Percentiles rank a stretch among this genome's conserved stretches.
Conservation (phyloP, 192 early-diverging fungal genomes). For the Coemansia sp. region DNA sequence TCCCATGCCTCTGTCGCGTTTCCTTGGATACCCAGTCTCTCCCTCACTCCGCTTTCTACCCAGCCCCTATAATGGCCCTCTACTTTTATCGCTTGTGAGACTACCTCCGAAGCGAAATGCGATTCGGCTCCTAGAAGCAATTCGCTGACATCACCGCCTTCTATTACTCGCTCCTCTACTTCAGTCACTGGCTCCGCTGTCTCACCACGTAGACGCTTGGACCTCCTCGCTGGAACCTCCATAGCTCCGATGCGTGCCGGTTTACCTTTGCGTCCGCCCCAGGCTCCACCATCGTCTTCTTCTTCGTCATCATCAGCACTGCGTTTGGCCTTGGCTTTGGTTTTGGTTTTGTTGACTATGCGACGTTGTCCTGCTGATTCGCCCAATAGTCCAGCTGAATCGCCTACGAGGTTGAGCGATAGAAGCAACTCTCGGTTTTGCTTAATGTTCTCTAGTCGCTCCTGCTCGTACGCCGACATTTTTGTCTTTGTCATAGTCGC, state of each 20-base stretch:
- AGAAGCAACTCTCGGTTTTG: conserved; percentile 63
- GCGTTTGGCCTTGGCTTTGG: conserved; percentile 2
- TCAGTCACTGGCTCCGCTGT: conserved; percentile 33
- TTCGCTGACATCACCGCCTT: conserved; percentile 34
- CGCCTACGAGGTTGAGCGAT: conserved; percentile 46
- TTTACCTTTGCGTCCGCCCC: conserved; percentile 15
- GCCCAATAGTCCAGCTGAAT: neutral
- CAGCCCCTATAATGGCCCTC: conserved; percentile 69
- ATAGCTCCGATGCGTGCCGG: neutral
- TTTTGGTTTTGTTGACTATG: conserved; percentile 8
- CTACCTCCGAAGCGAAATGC: conserved; percentile 56
- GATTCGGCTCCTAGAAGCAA: conserved; percentile 57
- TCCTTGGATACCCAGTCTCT: conserved; percentile 61
- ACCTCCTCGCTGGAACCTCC: conserved; percentile 28
- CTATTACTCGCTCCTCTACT: conserved; percentile 35
- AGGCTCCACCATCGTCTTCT: conserved; percentile 15
- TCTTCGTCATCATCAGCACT: neutral
- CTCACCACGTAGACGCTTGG: conserved; percentile 49
- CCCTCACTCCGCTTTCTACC: conserved; percentile 61
- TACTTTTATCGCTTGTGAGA: conserved; percentile 59
- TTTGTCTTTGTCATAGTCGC: conserved; percentile 22
- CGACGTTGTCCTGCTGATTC: neutral
- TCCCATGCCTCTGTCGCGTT: conserved; percentile 72
- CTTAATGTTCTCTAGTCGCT: conserved; percentile 64
- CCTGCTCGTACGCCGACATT: conserved; percentile 52